Conservation (phyloP, 768 basidiomycete genomes). For the Lyophyllum semitale region DNA sequence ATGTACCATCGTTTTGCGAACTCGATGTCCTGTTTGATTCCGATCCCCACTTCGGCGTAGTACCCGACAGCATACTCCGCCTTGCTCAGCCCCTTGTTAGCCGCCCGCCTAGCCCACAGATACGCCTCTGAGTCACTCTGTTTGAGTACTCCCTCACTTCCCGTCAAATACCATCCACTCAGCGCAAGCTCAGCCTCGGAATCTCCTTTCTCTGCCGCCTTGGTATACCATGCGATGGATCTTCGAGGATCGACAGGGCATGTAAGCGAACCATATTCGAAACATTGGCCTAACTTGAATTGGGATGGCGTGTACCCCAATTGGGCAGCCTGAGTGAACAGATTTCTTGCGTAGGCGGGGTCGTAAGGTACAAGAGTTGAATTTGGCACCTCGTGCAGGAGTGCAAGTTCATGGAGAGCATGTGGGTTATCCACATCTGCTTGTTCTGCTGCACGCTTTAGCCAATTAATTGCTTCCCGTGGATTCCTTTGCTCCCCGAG, state of each 20-base stretch:
- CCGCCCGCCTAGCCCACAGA: slow-evolving; percentile 94
- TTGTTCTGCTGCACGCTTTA: slow-evolving; percentile 92
- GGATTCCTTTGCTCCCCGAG: slow-evolving; percentile 84
- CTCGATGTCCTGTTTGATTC: slow-evolving; percentile 93
- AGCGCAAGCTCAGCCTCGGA: slow-evolving; percentile 93
- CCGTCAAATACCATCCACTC: slow-evolving; percentile 98
- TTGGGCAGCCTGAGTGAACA: slow-evolving; percentile 90
- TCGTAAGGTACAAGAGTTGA: slow-evolving; percentile 76
- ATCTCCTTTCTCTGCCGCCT: slow-evolving; percentile 95
- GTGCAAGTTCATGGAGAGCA: slow-evolving; percentile 92
- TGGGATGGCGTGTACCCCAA: slow-evolving; percentile 93
- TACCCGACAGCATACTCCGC: slow-evolving; percentile 99
- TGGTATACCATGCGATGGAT: slow-evolving; percentile 98
- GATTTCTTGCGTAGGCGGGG: slow-evolving; percentile 77
- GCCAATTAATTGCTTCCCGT: slow-evolving; percentile 92
- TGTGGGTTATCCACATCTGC: slow-evolving; percentile 99
- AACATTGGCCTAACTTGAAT: slow-evolving; percentile 93
- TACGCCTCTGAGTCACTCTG: slow-evolving; percentile 99
- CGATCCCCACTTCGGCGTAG: slow-evolving; percentile 97
- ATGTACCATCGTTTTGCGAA: slow-evolving; percentile 99
- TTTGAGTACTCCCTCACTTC: slow-evolving; percentile 92
- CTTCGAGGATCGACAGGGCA: slow-evolving; percentile 92
- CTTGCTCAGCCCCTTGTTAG: slow-evolving; percentile 94
- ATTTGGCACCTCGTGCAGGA: slow-evolving; percentile 75
- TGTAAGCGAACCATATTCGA: slow-evolving; percentile 86